These are phyloP conservation scores for Pulveroboletus sp. DNA, from an alignment of 768 basidiomycete genomes.

Conservation along the genomic window DNA sequence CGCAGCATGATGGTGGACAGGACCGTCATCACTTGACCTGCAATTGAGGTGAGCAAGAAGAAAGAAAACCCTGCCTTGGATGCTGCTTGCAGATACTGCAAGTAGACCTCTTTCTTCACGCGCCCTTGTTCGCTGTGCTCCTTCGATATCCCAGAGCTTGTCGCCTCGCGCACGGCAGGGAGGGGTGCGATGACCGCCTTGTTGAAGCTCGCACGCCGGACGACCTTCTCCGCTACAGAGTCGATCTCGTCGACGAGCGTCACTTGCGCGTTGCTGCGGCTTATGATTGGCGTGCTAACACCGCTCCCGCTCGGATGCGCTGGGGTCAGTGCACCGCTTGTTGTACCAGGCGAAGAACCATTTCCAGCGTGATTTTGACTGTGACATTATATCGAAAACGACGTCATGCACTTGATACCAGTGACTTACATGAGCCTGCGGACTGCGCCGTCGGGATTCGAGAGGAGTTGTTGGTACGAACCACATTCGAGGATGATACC, in stretches of 20 bases:
- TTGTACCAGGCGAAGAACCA: constrained; percentile 34
- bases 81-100: constrained; percentile 72
- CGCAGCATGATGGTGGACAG: constrained; percentile 63
- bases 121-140: constrained; percentile 78
- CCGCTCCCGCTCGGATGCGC: constrained; percentile 30
- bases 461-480: constrained; percentile 55
- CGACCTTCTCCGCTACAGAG: constrained; percentile 51
- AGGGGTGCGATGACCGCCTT: constrained; percentile 48
- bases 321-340: constrained; percentile 49
- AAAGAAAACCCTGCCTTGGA: constrained; percentile 68
- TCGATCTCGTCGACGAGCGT: constrained; percentile 26
- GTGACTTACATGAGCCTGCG: constrained; percentile 67
- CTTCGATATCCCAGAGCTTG: constrained; percentile 48
- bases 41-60: constrained; percentile 51
- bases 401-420: not conserved
- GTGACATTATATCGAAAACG: not conserved
- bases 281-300: constrained; percentile 16
- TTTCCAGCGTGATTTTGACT: constrained; percentile 46
- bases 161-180: constrained; percentile 34
- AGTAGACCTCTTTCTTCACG: constrained; percentile 75
- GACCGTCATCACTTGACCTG: constrained; percentile 58
- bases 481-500: constrained; percentile 80
- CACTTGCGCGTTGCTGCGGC: constrained; percentile 18
- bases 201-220: constrained; percentile 51
- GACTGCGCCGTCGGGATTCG: constrained; percentile 59